Conservation (phyloP, 108 stramenopile species). For the Cyclostephanos tholiformis region DNA sequence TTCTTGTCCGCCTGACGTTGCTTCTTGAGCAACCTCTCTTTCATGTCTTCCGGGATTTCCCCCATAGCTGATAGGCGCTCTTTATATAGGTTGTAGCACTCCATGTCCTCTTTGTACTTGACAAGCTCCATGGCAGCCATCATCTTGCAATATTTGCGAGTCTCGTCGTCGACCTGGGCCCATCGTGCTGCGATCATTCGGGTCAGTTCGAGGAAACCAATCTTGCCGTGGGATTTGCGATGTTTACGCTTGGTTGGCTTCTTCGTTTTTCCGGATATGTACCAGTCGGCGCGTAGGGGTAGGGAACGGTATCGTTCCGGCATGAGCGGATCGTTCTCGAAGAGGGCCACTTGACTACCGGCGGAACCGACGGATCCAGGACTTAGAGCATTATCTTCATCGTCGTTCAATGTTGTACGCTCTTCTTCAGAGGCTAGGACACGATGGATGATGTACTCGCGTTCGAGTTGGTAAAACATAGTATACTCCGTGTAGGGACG, state of each 20-base stretch:
- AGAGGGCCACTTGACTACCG: constrained; percentile 14
- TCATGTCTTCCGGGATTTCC: constrained; percentile 43
- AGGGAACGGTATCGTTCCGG: constrained; percentile 42
- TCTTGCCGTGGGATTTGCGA: constrained; percentile 81
- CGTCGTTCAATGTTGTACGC: neutral
- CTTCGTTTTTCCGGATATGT: constrained; percentile 44
- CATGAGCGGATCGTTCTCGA: constrained; percentile 48
- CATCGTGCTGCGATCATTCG: constrained; percentile 66
- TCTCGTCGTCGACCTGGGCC: constrained; percentile 49
- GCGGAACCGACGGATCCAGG: neutral
- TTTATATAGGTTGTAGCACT: constrained; percentile 43
- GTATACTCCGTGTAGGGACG: constrained; percentile 54
- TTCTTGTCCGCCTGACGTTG: constrained; percentile 22
- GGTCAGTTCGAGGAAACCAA: constrained; percentile 78
- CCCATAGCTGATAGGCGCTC: constrained; percentile 33
- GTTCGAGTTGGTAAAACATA: constrained; percentile 52
- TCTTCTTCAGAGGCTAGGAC: constrained; percentile 27
- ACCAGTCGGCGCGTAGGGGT: constrained; percentile 50
- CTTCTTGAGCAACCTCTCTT: constrained; percentile 32
- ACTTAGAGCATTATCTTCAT: neutral
- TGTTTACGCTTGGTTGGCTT: constrained; percentile 53
- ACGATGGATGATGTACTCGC: constrained; percentile 43
- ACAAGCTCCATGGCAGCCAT: constrained; percentile 50
- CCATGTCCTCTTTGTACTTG: constrained; percentile 49
- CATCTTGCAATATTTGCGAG: constrained; percentile 44